A percentile compares a stretch with the other conserved stretches of the same genome.
These are phyloP conservation scores for Sporobolomyces pararoseus DNA, from an alignment of 768 basidiomycete genomes.

Conservation along the genomic window DNA sequence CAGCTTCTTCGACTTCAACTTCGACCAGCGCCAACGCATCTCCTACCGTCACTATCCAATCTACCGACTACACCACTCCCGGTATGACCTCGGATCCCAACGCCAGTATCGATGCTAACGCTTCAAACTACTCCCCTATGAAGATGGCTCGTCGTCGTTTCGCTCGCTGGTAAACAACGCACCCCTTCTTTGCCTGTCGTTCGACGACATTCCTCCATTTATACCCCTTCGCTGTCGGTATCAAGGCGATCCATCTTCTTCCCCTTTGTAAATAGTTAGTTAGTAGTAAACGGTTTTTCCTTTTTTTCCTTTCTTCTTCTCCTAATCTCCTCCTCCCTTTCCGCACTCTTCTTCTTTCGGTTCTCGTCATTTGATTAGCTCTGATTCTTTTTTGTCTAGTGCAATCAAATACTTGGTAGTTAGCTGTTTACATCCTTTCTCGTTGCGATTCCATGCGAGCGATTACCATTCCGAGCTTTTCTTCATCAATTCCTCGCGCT, in stretches of 20 bases:
- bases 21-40: constrained; percentile 6
- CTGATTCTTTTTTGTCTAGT: constrained; percentile 10
- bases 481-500: no score
- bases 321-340: neutral
- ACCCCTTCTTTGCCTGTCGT: no score
- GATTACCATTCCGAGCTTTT: no score
- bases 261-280: neutral
- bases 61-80: constrained; percentile 13
- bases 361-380: neutral
- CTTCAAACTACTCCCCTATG: constrained; percentile 10
- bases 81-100: constrained; percentile 5
- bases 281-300: neutral
- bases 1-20: constrained; percentile 1
- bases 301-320: neutral
- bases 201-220: no score
- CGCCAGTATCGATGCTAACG: constrained; percentile 1
- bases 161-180: constrained; percentile 20
- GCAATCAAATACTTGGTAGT: constrained; percentile 6
- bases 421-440: no score
- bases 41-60: constrained; percentile 1
- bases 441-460: no score
- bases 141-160: constrained; percentile 15
- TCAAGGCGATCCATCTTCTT: neutral
- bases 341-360: neutral
- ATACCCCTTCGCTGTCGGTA: constrained; percentile 12